Evolutionary conservation across 495 filamentous ascomycete genomes (phyloP).

Genomic region (Lophiotrema nucula): DNA sequence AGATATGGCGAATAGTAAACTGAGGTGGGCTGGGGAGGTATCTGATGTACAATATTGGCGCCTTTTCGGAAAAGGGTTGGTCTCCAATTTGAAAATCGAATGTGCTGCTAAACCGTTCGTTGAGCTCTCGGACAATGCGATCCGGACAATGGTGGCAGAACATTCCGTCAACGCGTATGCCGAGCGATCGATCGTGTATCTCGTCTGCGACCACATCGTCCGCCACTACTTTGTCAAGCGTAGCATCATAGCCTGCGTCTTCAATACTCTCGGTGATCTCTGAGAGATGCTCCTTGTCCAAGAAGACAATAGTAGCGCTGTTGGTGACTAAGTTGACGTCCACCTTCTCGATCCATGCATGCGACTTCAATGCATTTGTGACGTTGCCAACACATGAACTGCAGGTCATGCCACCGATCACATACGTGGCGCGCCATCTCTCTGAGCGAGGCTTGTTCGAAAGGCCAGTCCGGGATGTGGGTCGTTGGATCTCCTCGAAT

Average conservation of each 20-base stretch:
- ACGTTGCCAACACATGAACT: conserved; percentile 68
- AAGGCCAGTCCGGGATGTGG: neutral
- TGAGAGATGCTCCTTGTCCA: conserved; percentile 48
- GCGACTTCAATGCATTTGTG: conserved; percentile 60
- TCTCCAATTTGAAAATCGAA: conserved; percentile 48
- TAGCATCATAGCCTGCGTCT: conserved; percentile 75
- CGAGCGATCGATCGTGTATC: conserved; percentile 53
- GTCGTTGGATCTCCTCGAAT: conserved; percentile 35
- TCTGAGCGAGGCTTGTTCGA: conserved; percentile 11
- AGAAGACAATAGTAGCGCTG: conserved; percentile 46
- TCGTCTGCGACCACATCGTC: conserved; percentile 21
- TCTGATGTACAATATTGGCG: conserved; percentile 66
- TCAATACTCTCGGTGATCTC: conserved; percentile 70
- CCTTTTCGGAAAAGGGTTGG: conserved; percentile 43
- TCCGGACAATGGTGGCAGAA: conserved; percentile 81
- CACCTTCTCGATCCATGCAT: conserved; percentile 61
- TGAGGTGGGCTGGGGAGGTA: conserved; percentile 68
- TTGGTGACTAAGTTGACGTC: conserved; percentile 71
- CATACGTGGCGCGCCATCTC: conserved; percentile 55
- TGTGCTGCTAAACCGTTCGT: conserved; percentile 46
- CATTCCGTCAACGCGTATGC: conserved; percentile 75
- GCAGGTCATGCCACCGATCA: conserved; percentile 84
- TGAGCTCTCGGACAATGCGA: conserved; percentile 55
- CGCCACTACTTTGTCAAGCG: conserved; percentile 52
- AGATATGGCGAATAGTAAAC: conserved; percentile 75